Base-by-base conservation (phyloP, 306 rosid species). In the Echinosophora koreensis region DNA sequence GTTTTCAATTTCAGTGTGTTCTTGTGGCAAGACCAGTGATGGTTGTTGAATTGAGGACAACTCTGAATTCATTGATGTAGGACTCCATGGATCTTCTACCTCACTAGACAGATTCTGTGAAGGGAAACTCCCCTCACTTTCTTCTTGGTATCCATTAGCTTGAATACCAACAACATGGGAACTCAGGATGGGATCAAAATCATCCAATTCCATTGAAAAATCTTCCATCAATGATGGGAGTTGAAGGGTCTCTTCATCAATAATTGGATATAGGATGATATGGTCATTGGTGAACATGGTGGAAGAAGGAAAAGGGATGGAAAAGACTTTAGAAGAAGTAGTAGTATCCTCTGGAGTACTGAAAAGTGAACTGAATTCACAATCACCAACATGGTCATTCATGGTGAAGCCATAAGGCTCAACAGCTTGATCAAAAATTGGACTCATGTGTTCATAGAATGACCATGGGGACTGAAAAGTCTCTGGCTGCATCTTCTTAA, bases 21-120 rank as follows among this genome's bases (percentile, higher is more conserved):
- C 81, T 71, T 65, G 74, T 2, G 89, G 95, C 27, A 89, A 51
- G 50, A 4, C 78, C 14, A 85, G 72, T 39, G 86, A 42, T 80
- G 51, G 70, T 47, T 84, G 89, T 47, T 84, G 89, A 59, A 35
- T 83, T 58, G 78, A 30, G 49, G 85, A 77, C 12, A 73, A 42
- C 4, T 89, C 92, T 32, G 92, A 89, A 6, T 17, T 83, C 76
- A 68, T 39, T 1, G 92, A 77, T 4, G 76, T 79, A 10, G 87
- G 97, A 74, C 95, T 88, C 83, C 84, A 80, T 22, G 79, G 41
- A 77, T 78, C 84, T 70, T 65, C 80, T 50, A 30, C 77, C 56
- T 77, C 77, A 54, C 28, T 22, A 0, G 79, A 84, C 30, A 77
- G 50, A 27, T 77, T 58, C 4, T 83, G 82, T 42, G 73, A 71